These are phyloP conservation scores for Pugionium dolabratum DNA, from an alignment of 345 rosid genomes.

Conservation along the genomic window DNA sequence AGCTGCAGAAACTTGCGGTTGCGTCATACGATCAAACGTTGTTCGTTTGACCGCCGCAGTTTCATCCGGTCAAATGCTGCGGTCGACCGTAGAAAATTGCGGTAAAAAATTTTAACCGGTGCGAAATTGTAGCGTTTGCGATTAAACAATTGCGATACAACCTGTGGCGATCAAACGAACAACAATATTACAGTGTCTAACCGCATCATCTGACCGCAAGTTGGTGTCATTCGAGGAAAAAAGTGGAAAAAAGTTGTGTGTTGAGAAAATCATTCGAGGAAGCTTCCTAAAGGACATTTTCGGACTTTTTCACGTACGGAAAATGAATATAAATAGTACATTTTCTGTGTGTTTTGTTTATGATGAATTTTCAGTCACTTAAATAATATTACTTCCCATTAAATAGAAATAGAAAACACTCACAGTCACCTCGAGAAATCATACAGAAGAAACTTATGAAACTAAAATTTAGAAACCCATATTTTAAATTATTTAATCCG, in stretches of 20 bases:
- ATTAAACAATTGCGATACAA: too few relatives aligned
- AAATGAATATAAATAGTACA: conserved; percentile 3
- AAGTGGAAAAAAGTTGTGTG: conserved; percentile 1
- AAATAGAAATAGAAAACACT: conserved; percentile 9
- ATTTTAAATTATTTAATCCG: conserved; percentile 10
- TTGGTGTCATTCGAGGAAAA: too few relatives aligned
- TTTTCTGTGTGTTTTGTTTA: not conserved
- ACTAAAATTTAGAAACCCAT: not conserved
- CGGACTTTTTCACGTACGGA: not conserved
- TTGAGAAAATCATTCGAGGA: conserved; percentile 24
- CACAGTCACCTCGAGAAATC: conserved; percentile 14
- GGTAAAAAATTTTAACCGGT: too few relatives aligned
- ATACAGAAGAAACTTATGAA: not conserved
- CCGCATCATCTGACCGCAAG: too few relatives aligned
- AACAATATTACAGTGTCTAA: too few relatives aligned
- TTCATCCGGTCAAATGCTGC: too few relatives aligned
- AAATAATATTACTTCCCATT: conserved; percentile 20
- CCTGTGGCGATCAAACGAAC: too few relatives aligned
- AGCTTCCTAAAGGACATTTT: conserved; percentile 21
- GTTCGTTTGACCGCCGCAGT: too few relatives aligned
- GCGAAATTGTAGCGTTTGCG: too few relatives aligned
- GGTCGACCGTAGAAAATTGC: too few relatives aligned
- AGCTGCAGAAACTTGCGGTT: too few relatives aligned
- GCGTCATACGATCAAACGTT: too few relatives aligned
- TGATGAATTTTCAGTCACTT: not conserved